Evolutionary conservation across 2,329 filamentous ascomycete genomes (phyloP), one percentile per base, ranked within the genome.

Genomic region (Colletotrichum lupini): DNA sequence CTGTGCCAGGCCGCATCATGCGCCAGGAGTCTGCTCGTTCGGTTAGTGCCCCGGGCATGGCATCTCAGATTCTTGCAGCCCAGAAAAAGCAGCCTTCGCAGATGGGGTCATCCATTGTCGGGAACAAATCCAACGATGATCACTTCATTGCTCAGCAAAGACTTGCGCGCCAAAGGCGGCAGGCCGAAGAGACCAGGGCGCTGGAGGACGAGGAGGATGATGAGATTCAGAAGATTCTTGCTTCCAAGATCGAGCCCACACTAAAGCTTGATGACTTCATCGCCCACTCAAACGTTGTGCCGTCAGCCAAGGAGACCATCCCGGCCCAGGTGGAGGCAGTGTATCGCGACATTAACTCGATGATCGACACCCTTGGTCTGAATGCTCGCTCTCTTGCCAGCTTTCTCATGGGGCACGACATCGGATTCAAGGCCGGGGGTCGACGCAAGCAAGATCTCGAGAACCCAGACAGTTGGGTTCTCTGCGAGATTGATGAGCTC

Each of bases 311-410:
- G 65, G 88, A 91, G 67, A 91, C 87, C 58, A 85, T 92, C 37
- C 88, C 90, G 4, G 86, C 88, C 9, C 91, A 92, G 76, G 90
- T 91, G 26, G 91, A 93, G 78, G 88, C 90, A 22, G 85, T 93
- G 1, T 97, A 94, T 80, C 89, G 93, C 57, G 94, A 96, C 78
- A 94, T 96, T 80, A 96, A 97, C 81, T 94, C 94, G 14, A 99
- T 98, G 97, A 92, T 99, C 56, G 95, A 98, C 78, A 96, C 94
- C 0, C 85, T 98, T 53, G 96, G 96, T 11, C 88, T 98, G 62
- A 98, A 98, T 80, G 91, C 87, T 12, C 86, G 89, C 19, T 91
- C 94, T 6, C 89, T 96, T 49, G 86, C 87, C 60, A 85, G 86
- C 12, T 93, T 92, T 75, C 87, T 95, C 56, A 87, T 89, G 68